phyloP scores from a whole-genome alignment of 345 rosid species.

The Camelina sativa region DNA sequence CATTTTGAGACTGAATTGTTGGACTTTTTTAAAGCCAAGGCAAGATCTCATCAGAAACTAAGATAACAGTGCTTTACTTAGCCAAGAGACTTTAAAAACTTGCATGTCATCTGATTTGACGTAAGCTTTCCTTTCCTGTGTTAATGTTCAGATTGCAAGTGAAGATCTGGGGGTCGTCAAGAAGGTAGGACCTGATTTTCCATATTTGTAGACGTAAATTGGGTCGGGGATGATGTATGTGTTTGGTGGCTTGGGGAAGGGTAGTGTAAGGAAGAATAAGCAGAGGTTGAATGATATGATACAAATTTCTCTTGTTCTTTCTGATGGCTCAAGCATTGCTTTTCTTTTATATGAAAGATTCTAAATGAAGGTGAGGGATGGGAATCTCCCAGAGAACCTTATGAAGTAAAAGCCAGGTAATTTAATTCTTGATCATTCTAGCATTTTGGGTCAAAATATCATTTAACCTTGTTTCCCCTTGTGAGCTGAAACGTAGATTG shows the following conservation, averaged over 20 bases:
- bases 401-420: constrained; percentile 90
- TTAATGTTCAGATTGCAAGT: constrained; percentile 67
- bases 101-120: constrained; percentile 14
- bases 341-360: constrained; percentile 53
- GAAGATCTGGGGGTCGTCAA: constrained; percentile 90
- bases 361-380: constrained; percentile 87
- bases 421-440: constrained; percentile 24
- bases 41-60: constrained; percentile 42
- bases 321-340: constrained; percentile 28
- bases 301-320: constrained; percentile 10
- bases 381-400: constrained; percentile 95
- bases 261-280: constrained; percentile 26
- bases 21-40: constrained; percentile 87
- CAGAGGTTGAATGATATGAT: constrained; percentile 15
- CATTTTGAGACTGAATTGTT: constrained; percentile 95
- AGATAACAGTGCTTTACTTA: constrained; percentile 1
- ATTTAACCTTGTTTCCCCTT: constrained; percentile 18
- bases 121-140: constrained; percentile 1
- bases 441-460: constrained; percentile 20
- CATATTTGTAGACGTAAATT: not conserved
- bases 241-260: constrained; percentile 15
- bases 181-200: constrained; percentile 61
- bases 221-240: constrained; percentile 4
- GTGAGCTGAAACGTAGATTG: not conserved
- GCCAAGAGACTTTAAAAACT: constrained; percentile 16